These are phyloP conservation scores for Wallacemonas sp. DNA, from an alignment of 208 protist genomes.

Conservation along the genomic window DNA sequence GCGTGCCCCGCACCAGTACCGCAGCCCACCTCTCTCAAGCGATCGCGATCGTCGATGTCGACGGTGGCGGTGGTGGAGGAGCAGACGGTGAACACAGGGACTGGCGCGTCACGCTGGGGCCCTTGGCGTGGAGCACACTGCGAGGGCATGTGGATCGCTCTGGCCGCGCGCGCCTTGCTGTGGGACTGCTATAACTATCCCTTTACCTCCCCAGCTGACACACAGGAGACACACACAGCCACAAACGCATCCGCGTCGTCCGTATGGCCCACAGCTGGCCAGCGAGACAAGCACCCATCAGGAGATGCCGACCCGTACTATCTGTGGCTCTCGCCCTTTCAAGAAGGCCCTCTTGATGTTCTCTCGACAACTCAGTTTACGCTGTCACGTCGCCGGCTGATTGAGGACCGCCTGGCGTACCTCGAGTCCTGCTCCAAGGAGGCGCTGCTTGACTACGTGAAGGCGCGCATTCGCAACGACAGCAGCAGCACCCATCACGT, in stretches of 20 bases:
- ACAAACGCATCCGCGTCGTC: neutral
- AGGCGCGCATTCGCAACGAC: constrained; percentile 20
- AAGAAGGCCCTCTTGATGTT: constrained; percentile 65
- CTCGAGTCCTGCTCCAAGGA: constrained; percentile 51
- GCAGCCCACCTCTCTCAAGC: neutral
- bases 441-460: constrained; percentile 35
- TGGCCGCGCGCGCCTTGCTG: constrained; percentile 56
- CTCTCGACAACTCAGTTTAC: constrained; percentile 35
- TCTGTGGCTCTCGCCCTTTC: constrained; percentile 71
- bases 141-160: constrained; percentile 75
- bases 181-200: constrained; percentile 41
- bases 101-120: neutral
- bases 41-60: neutral
- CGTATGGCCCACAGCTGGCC: constrained; percentile 1
- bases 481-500: no score
- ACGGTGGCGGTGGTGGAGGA: neutral
- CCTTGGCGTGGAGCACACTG: constrained; percentile 72
- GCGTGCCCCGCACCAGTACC: neutral
- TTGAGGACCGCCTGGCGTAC: constrained; percentile 46
- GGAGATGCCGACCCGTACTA: neutral
- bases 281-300: neutral
- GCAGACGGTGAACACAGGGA: neutral
- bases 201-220: constrained; percentile 6
- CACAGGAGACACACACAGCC: neutral
- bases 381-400: constrained; percentile 33